Evolutionary conservation across 352 stramenopile species (phyloP).

Genomic region (Globisporangium uncinulatum): DNA sequence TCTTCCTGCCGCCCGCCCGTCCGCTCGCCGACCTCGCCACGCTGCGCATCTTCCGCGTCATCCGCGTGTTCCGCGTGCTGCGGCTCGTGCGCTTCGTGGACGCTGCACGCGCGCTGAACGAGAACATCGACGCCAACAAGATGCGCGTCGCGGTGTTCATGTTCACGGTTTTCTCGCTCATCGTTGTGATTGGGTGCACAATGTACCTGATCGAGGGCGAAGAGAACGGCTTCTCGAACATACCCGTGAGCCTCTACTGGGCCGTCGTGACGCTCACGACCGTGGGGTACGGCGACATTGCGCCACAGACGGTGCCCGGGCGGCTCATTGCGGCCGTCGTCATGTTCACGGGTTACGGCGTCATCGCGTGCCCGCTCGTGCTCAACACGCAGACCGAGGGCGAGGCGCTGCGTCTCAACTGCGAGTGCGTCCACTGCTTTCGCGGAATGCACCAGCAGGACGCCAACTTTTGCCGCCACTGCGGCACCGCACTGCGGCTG

Average conservation of each 20-base stretch:
- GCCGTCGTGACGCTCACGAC: constrained; percentile 50
- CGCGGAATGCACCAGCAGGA: constrained; percentile 42
- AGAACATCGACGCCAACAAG: constrained; percentile 82
- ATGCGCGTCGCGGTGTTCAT: constrained; percentile 75
- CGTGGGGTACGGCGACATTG: constrained; percentile 50
- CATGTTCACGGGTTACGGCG: constrained; percentile 46
- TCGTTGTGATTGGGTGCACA: constrained; percentile 73
- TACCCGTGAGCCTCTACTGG: constrained; percentile 49
- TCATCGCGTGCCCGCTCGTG: constrained; percentile 46
- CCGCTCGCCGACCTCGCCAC: constrained; percentile 62
- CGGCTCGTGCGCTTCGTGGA: constrained; percentile 71
- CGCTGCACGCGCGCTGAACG: constrained; percentile 49
- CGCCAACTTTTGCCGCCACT: constrained; percentile 42
- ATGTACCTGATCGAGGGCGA: constrained; percentile 86
- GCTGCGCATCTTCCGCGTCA: constrained; percentile 73
- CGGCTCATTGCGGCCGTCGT: constrained; percentile 43
- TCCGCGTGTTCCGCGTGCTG: constrained; percentile 72
- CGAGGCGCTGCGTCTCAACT: constrained; percentile 31
- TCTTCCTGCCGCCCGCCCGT: constrained; percentile 45
- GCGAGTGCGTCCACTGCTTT: constrained; percentile 34
- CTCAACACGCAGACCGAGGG: constrained; percentile 30
- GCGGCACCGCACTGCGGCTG: constrained; percentile 30
- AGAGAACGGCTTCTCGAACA: constrained; percentile 68
- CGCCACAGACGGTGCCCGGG: constrained; percentile 34
- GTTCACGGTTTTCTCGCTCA: constrained; percentile 67